These are phyloP conservation scores for Penicillium brasilianum DNA, from an alignment of 2,329 filamentous ascomycete species.

Conservation along the genomic window DNA sequence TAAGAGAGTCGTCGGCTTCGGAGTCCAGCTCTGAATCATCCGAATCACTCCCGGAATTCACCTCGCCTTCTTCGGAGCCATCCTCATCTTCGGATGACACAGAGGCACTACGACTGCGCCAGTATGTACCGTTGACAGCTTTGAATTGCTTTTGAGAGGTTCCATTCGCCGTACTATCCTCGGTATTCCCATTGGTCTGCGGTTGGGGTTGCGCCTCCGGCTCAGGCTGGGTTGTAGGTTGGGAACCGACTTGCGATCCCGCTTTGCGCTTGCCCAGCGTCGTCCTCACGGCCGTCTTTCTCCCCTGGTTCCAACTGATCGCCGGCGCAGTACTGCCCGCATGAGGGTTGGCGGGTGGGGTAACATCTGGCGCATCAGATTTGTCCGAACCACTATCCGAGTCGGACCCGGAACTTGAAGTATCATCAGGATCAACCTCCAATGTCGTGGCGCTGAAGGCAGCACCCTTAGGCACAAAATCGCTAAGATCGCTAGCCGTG, in stretches of 20 bases:
- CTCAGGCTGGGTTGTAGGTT: constrained; percentile 7
- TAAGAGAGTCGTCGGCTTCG: constrained; percentile 49
- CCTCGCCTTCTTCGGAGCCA: constrained; percentile 35
- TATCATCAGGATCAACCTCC: constrained; percentile 39
- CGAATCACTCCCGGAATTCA: constrained; percentile 38
- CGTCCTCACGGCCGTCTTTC: constrained; percentile 49
- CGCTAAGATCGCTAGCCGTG: constrained; percentile 34
- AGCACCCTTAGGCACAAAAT: constrained; percentile 46
- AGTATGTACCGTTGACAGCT: constrained; percentile 44
- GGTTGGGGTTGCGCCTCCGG: neutral
- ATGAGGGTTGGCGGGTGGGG: constrained; percentile 25
- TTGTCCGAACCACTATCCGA: constrained; percentile 24
- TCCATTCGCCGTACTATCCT: constrained; percentile 19
- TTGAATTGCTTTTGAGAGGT: constrained; percentile 36
- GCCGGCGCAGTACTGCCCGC: constrained; percentile 35
- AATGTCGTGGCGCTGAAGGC: constrained; percentile 42
- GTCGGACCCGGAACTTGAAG: constrained; percentile 39
- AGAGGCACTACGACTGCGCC: constrained; percentile 45
- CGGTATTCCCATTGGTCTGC: constrained; percentile 6
- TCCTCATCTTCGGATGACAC: constrained; percentile 28
- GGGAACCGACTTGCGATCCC: constrained; percentile 3
- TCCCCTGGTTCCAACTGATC: constrained; percentile 53
- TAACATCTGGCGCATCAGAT: constrained; percentile 20
- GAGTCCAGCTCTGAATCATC: constrained; percentile 39
- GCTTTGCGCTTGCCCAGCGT: constrained; percentile 42